Conservation (phyloP, 2,329 filamentous ascomycete genomes). For the Nothopassalora personata region DNA sequence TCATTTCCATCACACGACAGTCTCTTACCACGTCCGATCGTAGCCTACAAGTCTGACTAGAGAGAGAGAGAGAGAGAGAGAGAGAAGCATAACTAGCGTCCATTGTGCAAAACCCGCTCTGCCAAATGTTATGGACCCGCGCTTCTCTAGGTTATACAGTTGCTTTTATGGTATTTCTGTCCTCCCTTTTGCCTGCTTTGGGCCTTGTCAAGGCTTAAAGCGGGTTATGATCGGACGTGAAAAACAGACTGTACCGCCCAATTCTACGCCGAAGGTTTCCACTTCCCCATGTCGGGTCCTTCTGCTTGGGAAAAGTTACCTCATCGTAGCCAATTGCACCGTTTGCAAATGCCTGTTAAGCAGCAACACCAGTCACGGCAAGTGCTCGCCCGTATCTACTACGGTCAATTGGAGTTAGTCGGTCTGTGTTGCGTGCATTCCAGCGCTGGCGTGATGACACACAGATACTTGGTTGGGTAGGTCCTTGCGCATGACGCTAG, state of each 20-base stretch:
- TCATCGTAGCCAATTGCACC: slow-evolving; percentile 1
- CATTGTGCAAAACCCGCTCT: too few relatives aligned
- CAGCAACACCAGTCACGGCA: neutral
- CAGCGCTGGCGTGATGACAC: neutral
- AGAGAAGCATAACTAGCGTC: too few relatives aligned
- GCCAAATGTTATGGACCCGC: too few relatives aligned
- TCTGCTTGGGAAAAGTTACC: neutral
- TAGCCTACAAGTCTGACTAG: too few relatives aligned
- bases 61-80: too few relatives aligned
- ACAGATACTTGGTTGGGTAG: neutral
- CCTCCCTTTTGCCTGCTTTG: too few relatives aligned
- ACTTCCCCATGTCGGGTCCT: neutral
- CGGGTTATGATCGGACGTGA: too few relatives aligned
- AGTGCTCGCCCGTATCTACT: neutral
- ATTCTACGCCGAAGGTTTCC: neutral
- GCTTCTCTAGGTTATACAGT: too few relatives aligned
- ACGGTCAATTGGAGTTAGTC: neutral
- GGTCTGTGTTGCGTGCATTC: neutral
- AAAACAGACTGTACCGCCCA: neutral
- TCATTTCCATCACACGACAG: too few relatives aligned
- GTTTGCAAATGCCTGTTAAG: neutral
- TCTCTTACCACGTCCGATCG: too few relatives aligned
- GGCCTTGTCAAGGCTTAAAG: too few relatives aligned
- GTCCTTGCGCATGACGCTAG: neutral
- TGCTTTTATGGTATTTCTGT: too few relatives aligned